A percentile compares a stretch with the other conserved stretches of the same genome.
These are phyloP conservation scores for Vicia faba DNA, from an alignment of 306 rosid species.

Conservation along the genomic window DNA sequence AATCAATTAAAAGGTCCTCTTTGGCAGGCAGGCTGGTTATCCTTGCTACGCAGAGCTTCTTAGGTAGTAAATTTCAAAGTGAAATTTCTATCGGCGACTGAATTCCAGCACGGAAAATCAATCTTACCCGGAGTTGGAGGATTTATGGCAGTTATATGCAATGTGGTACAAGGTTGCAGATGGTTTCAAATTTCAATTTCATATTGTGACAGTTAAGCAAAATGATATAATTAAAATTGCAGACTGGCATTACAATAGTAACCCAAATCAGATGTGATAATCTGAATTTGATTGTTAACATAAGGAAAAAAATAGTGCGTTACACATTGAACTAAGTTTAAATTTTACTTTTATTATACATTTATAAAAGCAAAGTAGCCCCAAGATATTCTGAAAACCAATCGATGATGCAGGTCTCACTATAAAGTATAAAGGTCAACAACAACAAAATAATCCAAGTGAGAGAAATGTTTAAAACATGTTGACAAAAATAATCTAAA, in stretches of 20 bases:
- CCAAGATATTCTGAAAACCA: not conserved
- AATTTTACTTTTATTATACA: not conserved
- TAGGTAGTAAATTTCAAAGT: no score
- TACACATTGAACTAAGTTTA: not conserved
- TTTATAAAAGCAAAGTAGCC: not conserved
- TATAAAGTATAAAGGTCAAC: not conserved
- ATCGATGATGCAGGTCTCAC: not conserved
- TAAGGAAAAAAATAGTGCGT: not conserved
- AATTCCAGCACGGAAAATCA: no score
- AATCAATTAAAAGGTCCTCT: no score
- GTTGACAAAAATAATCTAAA: constrained; percentile 3
- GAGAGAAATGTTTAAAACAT: not conserved
- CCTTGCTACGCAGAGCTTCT: no score
- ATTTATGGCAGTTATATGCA: not conserved
- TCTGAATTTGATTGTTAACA: not conserved
- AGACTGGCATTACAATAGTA: not conserved
- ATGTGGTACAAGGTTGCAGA: not conserved
- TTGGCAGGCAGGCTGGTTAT: no score
- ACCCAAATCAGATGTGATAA: not conserved
- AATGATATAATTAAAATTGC: not conserved
- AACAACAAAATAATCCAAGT: constrained; percentile 3
- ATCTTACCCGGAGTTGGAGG: no score
- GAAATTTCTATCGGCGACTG: no score
- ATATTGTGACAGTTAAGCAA: not conserved
- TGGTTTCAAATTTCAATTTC: not conserved